Conservation (phyloP, 176 grass and related monocot species). For the Avena sativa region DNA sequence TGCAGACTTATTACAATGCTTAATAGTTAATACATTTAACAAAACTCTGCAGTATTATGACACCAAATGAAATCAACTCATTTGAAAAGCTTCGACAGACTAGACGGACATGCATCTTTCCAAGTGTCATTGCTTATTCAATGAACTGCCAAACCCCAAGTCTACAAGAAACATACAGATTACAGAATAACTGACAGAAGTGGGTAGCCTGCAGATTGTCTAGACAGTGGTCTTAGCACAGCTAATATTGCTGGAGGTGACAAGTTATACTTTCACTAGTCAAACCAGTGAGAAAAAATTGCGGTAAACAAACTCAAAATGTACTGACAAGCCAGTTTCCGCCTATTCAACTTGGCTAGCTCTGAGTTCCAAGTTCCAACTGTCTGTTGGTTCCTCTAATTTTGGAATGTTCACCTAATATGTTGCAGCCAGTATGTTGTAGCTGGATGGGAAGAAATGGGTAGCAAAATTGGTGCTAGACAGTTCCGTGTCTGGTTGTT, state of each 20-base stretch:
- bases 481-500: neutral
- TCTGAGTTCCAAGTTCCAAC: conserved; percentile 2
- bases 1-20: neutral
- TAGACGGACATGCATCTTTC: neutral
- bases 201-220: neutral
- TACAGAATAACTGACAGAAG: neutral
- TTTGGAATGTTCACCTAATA: neutral
- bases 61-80: conserved; percentile 25
- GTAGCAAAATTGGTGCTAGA: neutral
- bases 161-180: neutral
- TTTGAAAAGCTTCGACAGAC: neutral
- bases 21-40: conserved; percentile 2
- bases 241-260: conserved; percentile 16
- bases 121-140: conserved; percentile 22
- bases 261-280: neutral
- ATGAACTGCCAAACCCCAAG: neutral
- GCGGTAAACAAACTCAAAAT: neutral
- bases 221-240: neutral
- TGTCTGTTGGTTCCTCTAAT: neutral
- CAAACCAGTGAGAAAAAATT: neutral
- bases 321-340: conserved; percentile 5
- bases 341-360: neutral
- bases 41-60: neutral
- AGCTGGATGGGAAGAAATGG: neutral
- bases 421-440: neutral